Base-by-base conservation (phyloP, 805 yeast species). In the Candida xyloterini region DNA sequence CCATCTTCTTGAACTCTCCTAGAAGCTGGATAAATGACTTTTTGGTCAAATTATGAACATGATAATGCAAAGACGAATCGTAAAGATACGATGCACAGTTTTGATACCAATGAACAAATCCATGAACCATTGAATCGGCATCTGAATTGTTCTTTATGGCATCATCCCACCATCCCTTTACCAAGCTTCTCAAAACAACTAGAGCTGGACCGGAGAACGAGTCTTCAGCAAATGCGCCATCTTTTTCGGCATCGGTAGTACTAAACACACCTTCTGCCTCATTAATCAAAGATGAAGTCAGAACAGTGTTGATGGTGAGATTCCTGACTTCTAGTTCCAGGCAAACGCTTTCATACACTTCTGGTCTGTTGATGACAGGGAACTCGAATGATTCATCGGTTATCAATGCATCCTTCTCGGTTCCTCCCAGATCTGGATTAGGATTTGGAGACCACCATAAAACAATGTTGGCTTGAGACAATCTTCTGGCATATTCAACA, bases 401-500 rank as follows among this genome's bases (percentile, higher is more conserved):
- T 10, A 62, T 51, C 15, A 68, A 48, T 8, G 65, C 67, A 52
- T 84, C 93, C 51, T 73, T 76, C 57, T 88, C 90, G 30, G 66
- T 56, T 1, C 95, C 96, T 22, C 96, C 97, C 53, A 77, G 81
- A 55, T 88, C 96, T 0, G 96, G 91, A 31, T 74, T 62, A 1
- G 91, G 84, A 14, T 71, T 70, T 3, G 81, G 76, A 0, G 95
- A 85, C 98, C 99, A 93, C 98, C 99, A 93, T 22, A 95, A 65
- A 5, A 91, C 82, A 28, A 85, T 75, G 44, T 79, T 77, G 33
- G 77, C 75, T 33, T 78, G 71, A 14, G 68, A 68, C 40, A 93
- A 70, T 36, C 80, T 71, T 53, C 99, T 71, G 0, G 98, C 95
- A 60, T 87, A 93, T 40, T 80, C 80, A 29, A 91, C 73, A 60